Evolutionary conservation across 306 rosid genomes (phyloP), one percentile per base, ranked within the genome.

Genomic region (Arachis stenosperma): DNA sequence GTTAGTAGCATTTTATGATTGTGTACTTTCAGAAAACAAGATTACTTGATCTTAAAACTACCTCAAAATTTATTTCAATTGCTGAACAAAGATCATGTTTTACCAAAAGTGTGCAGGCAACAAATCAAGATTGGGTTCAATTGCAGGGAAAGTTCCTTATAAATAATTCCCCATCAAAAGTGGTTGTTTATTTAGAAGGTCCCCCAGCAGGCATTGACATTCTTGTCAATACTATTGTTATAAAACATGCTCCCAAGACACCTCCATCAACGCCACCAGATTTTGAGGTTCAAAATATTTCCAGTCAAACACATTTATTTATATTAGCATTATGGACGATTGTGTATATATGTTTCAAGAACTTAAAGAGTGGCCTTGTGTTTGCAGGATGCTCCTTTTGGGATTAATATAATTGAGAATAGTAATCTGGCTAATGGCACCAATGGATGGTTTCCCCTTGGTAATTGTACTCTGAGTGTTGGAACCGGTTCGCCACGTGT

Each of bases 121-220:
- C 97, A 64, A 90, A 89, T 84, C 90, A 89, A 82, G 90, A 89
- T 73, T 94, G 98, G 98, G 81, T 80, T 54, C 88, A 89, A 70
- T 76, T 91, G 80, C 87, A 87, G 58, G 98, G 98, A 70, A 94
- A 91, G 63, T 94, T 94, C 85, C 98, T 94, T 48, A 74, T 94
- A 44, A 94, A 94, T 67, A 92, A 86, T 68, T 89, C 96, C 27
- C 84, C 95, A 2, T 84, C 97, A 47, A 89, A 76, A 86, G 93
- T 89, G 14, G 82, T 89, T 9, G 75, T 94, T 75, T 94, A 89
- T 84, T 64, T 94, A 3, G 98, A 94, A 89, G 98, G 98, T 60
- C 98, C 98, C 6, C 90, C 95, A 6, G 66, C 93, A 1, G 97
- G 96, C 73, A 82, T 84, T 2, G 98, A 91, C 85, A 94, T 94